These are phyloP conservation scores for Gnetum montanum DNA, from an alignment of 75 land plant genomes.

Conservation along the genomic window DNA sequence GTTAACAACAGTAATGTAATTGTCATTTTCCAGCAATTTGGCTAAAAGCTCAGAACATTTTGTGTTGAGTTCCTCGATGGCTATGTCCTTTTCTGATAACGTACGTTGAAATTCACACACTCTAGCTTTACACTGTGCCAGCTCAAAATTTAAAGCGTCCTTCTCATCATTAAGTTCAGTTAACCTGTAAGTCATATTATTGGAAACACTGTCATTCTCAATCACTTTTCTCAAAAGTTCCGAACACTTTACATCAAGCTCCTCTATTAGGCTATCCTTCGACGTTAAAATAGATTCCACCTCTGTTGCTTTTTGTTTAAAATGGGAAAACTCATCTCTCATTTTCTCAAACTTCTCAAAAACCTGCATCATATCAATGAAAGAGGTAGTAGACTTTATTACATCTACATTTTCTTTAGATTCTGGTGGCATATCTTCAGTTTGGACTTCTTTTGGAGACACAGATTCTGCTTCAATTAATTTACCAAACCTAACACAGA, in stretches of 20 bases:
- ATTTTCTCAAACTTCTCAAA: slow-evolving; percentile 19
- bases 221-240: too few species aligned
- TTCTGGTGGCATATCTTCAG: too few species aligned
- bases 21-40: neutral
- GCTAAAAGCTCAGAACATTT: slow-evolving; percentile 10
- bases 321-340: too few species aligned
- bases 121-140: slow-evolving; percentile 15
- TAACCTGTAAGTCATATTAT: too few species aligned
- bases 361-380: slow-evolving; percentile 6
- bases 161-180: too few species aligned
- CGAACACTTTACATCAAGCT: too few species aligned
- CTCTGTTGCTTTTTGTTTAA: too few species aligned
- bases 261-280: too few species aligned
- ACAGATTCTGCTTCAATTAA: slow-evolving; percentile 5
- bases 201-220: too few species aligned
- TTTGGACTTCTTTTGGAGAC: neutral
- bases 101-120: slow-evolving; percentile 18
- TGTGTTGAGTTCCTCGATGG: slow-evolving; percentile 19
- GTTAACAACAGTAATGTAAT: neutral
- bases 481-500: slow-evolving; percentile 9
- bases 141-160: too few species aligned
- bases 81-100: slow-evolving; percentile 15
- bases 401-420: neutral
- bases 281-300: too few species aligned
- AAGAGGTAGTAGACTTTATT: slow-evolving; percentile 2